phyloP scores from a whole-genome alignment of 805 yeast species.

The Jamesozyma piceae region DNA sequence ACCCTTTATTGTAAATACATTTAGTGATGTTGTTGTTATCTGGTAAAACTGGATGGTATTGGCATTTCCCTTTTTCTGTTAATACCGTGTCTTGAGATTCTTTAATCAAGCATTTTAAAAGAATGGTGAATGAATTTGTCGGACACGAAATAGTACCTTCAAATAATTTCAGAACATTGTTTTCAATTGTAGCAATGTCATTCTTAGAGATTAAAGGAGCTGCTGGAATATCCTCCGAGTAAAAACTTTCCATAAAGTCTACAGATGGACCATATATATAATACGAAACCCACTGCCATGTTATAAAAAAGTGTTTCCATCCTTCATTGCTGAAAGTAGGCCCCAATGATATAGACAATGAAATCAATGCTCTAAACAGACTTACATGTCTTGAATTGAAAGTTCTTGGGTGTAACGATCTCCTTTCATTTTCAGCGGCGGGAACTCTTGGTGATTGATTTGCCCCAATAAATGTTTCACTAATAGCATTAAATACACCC shows the following conservation, averaged over 20 bases:
- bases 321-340: constrained; percentile 47
- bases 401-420: constrained; percentile 32
- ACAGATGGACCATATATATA: constrained; percentile 54
- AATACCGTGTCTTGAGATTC: constrained; percentile 15
- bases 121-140: constrained; percentile 37
- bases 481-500: constrained; percentile 14
- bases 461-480: constrained; percentile 17
- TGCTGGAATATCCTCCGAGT: constrained; percentile 34
- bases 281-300: constrained; percentile 74
- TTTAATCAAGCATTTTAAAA: constrained; percentile 36
- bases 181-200: constrained; percentile 46
- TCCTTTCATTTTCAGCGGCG: constrained; percentile 6
- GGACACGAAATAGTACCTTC: constrained; percentile 55
- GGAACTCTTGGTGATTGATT: background rate
- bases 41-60: constrained; percentile 17
- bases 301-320: constrained; percentile 55
- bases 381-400: constrained; percentile 61
- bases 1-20: constrained; percentile 50
- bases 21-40: constrained; percentile 13
- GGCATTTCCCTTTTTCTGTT: constrained; percentile 9
- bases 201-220: constrained; percentile 35
- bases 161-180: constrained; percentile 48
- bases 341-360: constrained; percentile 76
- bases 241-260: constrained; percentile 27
- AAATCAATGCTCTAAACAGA: constrained; percentile 68